phyloP scores from a whole-genome alignment of 495 filamentous ascomycete species.

The Podospora anserina region DNA sequence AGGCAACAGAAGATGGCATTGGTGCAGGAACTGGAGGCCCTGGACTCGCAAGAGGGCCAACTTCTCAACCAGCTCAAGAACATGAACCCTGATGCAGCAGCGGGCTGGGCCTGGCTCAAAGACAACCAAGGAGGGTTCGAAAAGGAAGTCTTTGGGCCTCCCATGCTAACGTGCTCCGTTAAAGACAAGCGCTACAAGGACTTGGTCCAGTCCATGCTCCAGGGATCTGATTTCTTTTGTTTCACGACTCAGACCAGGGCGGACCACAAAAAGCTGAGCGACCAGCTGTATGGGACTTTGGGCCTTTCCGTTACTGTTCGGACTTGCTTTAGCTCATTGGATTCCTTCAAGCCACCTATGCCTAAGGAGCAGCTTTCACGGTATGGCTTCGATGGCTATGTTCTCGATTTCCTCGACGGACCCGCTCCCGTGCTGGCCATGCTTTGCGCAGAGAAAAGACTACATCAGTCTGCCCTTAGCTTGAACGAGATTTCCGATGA shows the following conservation, averaged over 20 bases:
- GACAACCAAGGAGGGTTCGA: constrained; percentile 69
- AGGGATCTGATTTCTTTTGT: constrained; percentile 59
- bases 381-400: constrained; percentile 75
- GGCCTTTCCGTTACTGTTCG: constrained; percentile 64
- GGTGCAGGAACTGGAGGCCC: constrained; percentile 49
- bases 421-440: constrained; percentile 83
- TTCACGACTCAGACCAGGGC: constrained; percentile 71
- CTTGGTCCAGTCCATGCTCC: constrained; percentile 68
- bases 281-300: constrained; percentile 53
- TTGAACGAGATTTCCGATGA: constrained; percentile 59
- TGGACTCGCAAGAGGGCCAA: constrained; percentile 76
- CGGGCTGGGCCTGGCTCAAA: constrained; percentile 77
- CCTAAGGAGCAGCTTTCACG: constrained; percentile 49
- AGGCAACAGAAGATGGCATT: constrained; percentile 28
- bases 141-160: constrained; percentile 79
- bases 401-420: constrained; percentile 70
- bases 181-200: constrained; percentile 71
- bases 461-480: constrained; percentile 66
- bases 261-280: constrained; percentile 69
- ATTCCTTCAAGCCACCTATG: constrained; percentile 53
- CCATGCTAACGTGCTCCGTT: constrained; percentile 75
- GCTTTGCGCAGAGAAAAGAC: constrained; percentile 65
- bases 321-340: constrained; percentile 47
- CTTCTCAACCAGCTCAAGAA: constrained; percentile 60
- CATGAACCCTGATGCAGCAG: constrained; percentile 57